Percentiles rank a stretch among this genome's conserved stretches.
Conservation (phyloP, 306 rosid genomes). For the Prunus armeniaca region DNA sequence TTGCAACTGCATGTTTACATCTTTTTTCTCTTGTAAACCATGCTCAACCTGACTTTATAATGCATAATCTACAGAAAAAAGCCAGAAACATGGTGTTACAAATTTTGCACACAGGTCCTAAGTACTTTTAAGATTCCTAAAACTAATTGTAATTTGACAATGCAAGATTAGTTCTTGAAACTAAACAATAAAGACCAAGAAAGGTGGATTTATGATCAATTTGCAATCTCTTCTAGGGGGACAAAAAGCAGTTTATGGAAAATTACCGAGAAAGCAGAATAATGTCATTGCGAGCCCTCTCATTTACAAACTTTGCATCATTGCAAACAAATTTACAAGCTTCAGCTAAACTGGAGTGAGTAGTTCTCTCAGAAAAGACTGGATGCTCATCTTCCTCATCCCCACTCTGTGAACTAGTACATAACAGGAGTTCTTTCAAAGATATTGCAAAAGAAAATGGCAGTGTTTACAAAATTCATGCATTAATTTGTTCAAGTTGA, state of each 20-base stretch:
- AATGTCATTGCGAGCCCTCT: constrained; percentile 70
- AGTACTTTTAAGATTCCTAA: background rate
- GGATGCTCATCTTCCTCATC: constrained; percentile 42
- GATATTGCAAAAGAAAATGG: constrained; percentile 6
- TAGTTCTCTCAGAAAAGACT: constrained; percentile 18
- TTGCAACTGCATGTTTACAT: background rate
- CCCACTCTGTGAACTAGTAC: constrained; percentile 45
- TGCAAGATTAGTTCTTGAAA: background rate
- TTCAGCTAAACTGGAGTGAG: constrained; percentile 47
- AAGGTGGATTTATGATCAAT: background rate
- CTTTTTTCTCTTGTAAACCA: background rate
- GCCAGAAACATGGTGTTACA: background rate
- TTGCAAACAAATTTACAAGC: constrained; percentile 73
- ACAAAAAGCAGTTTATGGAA: constrained; percentile 21
- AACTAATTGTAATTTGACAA: background rate
- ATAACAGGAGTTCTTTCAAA: constrained; percentile 23
- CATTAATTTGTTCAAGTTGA: background rate
- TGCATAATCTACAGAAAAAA: background rate
- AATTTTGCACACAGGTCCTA: background rate
- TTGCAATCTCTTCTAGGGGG: constrained; percentile 11
- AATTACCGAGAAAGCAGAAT: constrained; percentile 79
- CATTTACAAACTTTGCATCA: constrained; percentile 77
- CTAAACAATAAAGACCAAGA: background rate
- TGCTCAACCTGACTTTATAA: background rate
- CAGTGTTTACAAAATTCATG: background rate